Conservation (phyloP, 2,329 filamentous ascomycete species). For the Seiridium unicorne region DNA sequence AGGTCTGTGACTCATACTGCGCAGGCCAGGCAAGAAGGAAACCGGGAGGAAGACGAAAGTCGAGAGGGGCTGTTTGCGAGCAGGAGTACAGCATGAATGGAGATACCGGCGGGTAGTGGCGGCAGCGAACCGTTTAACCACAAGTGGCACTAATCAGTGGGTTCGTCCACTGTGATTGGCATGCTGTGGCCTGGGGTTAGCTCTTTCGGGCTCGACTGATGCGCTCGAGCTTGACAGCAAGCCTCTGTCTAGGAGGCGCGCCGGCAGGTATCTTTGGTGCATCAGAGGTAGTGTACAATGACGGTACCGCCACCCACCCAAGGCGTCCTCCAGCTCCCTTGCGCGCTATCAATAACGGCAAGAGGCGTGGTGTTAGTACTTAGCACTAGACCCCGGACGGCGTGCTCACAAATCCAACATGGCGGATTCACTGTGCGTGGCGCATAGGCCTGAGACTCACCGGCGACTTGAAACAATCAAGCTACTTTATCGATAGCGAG, state of each 20-base stretch:
- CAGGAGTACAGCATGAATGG: too few species aligned
- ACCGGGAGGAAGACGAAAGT: too few species aligned
- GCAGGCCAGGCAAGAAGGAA: too few species aligned
- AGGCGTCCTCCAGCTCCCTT: background rate
- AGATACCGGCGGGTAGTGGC: too few species aligned
- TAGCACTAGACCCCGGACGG: conserved; percentile 9
- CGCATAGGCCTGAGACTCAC: background rate
- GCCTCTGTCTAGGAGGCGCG: too few species aligned
- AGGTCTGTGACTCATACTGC: conserved; percentile 1
- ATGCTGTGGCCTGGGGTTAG: too few species aligned
- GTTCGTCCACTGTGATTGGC: too few species aligned
- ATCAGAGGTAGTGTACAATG: background rate
- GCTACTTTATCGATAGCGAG: conserved; percentile 8
- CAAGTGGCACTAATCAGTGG: too few species aligned
- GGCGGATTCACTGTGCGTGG: conserved; percentile 15
- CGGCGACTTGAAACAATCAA: background rate
- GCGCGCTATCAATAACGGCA: background rate
- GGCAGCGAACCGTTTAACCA: too few species aligned
- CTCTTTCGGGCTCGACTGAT: too few species aligned
- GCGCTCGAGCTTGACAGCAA: too few species aligned
- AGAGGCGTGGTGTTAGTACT: conserved; percentile 2
- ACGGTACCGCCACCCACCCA: background rate
- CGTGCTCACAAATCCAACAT: conserved; percentile 16
- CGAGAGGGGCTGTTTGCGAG: too few species aligned
- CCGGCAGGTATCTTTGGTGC: background rate